Conservation (phyloP, 306 rosid species). For the Rubus parviflorus region DNA sequence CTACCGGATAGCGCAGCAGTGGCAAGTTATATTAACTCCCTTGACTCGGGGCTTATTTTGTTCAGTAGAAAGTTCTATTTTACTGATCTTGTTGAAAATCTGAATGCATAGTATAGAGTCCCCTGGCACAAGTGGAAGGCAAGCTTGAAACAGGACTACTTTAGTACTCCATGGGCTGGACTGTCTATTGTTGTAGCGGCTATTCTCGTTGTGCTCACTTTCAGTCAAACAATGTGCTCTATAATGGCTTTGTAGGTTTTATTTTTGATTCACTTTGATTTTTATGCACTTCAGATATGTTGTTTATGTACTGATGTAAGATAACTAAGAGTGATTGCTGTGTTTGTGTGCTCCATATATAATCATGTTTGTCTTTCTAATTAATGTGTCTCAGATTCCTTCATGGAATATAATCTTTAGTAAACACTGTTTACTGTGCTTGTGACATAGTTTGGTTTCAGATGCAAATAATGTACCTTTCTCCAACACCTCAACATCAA, state of each 20-base stretch:
- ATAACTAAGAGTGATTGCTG: background rate
- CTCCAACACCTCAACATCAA: background rate
- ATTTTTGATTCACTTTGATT: background rate
- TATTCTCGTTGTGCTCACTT: slow-evolving; percentile 1
- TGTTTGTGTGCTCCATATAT: background rate
- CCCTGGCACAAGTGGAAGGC: slow-evolving; percentile 28
- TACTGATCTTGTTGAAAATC: background rate
- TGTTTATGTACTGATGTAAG: background rate
- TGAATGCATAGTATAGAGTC: background rate
- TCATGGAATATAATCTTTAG: background rate
- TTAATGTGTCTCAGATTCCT: background rate
- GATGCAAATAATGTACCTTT: no score
- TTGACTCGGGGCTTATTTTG: slow-evolving; percentile 19
- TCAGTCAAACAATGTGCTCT: slow-evolving; percentile 13
- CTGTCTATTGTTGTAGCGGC: slow-evolving; percentile 24
- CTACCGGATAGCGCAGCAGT: slow-evolving; percentile 19
- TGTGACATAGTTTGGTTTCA: no score
- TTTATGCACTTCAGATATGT: no score
- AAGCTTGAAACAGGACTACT: slow-evolving; percentile 26
- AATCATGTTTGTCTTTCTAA: background rate
- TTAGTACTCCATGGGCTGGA: slow-evolving; percentile 27
- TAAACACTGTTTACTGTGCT: no score
- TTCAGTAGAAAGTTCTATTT: background rate
- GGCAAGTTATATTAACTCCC: slow-evolving; percentile 12
- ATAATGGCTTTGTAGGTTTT: background rate